phyloP scores from a whole-genome alignment of 2,329 filamentous ascomycete species.

The Epichloe uncinata region DNA sequence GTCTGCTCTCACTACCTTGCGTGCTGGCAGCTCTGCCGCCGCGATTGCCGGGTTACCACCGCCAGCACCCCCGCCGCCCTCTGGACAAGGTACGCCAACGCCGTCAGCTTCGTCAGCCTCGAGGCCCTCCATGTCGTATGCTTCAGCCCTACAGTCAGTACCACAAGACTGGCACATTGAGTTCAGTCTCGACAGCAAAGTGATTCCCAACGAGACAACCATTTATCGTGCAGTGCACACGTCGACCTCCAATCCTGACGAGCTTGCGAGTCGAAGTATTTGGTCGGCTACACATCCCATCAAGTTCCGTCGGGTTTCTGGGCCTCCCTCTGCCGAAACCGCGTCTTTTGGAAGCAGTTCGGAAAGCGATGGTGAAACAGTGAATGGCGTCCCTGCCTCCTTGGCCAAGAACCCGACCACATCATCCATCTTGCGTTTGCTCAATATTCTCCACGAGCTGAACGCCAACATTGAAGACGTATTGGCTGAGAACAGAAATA shows the following conservation, averaged over 20 bases:
- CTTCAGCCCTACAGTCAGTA: slow-evolving; percentile 64
- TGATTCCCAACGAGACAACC: slow-evolving; percentile 81
- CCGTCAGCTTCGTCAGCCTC: slow-evolving; percentile 45
- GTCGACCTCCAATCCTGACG: slow-evolving; percentile 36
- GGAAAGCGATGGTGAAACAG: slow-evolving; percentile 38
- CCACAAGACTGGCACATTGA: slow-evolving; percentile 97
- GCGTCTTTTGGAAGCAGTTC: slow-evolving; percentile 40
- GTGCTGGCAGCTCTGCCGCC: slow-evolving; percentile 26
- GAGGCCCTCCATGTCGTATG: slow-evolving; percentile 55
- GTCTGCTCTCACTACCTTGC: slow-evolving; percentile 16
- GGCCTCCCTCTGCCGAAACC: slow-evolving; percentile 65
- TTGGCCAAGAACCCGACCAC: slow-evolving; percentile 74
- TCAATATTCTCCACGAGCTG: slow-evolving; percentile 83
- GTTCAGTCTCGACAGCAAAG: slow-evolving; percentile 74
- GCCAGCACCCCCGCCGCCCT: slow-evolving; percentile 6
- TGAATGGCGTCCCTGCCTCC: slow-evolving; percentile 58
- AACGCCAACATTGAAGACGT: slow-evolving; percentile 92
- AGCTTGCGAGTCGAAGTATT: slow-evolving; percentile 60
- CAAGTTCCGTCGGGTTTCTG: slow-evolving; percentile 76
- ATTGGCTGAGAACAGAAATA: slow-evolving; percentile 57
- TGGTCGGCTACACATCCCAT: slow-evolving; percentile 88
- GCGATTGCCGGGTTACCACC: slow-evolving; percentile 7
- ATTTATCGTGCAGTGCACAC: slow-evolving; percentile 90
- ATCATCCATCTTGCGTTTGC: slow-evolving; percentile 71
- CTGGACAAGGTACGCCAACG: slow-evolving; percentile 31